Base-by-base conservation (phyloP, 192 early-diverging fungal species). In the Phycomyces blakesleeanus region DNA sequence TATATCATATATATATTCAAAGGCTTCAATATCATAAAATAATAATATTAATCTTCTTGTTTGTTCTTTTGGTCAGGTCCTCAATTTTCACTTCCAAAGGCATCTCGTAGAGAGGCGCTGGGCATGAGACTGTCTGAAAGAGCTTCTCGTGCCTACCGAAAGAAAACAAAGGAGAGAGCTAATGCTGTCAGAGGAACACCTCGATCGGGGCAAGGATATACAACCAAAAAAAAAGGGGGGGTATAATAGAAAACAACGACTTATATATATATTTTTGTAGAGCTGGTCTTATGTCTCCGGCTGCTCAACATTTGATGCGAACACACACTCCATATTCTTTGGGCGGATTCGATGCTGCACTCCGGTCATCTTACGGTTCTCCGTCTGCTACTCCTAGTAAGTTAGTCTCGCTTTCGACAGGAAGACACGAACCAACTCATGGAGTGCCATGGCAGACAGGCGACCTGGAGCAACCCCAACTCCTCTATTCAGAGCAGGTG, bases 51-150 rank as follows among this genome's bases (percentile, higher is more conserved):
- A n/a, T n/a, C 18, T n/a, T 37, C 21, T 55, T 21, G 22, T 42
- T 22, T 59, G 25, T 59, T 8, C 20, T 47, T 22, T 52, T 60
- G n/a, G n/a, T n/a, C n/a, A 57, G 81, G 73, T 20, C 73, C 68
- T 49, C 51, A 68, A 51, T 90, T 90, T 59, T 65, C 70, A 18
- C 61, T 91, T 38, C 83, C 89, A 27, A 81, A 79, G 51, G 83
- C 86, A 20, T 82, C 85, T 1, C 72, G 77, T n/a, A 72, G 89
- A 26, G 89, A 91, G 51, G 69, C 79, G 51, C 54, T 91, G 27
- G 87, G 80, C 2, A 78, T 83, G 57, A 75, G 75, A 37, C 63
- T 91, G 51, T 78, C 85, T 5, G 82, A 85, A 51, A 82, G 73
- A 62, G 88, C 87, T n/a, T 82, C 82, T 18, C 74, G 79, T 50